These are phyloP conservation scores for Metschnikowia matae DNA, from an alignment of 805 yeast genomes.

Conservation along the genomic window DNA sequence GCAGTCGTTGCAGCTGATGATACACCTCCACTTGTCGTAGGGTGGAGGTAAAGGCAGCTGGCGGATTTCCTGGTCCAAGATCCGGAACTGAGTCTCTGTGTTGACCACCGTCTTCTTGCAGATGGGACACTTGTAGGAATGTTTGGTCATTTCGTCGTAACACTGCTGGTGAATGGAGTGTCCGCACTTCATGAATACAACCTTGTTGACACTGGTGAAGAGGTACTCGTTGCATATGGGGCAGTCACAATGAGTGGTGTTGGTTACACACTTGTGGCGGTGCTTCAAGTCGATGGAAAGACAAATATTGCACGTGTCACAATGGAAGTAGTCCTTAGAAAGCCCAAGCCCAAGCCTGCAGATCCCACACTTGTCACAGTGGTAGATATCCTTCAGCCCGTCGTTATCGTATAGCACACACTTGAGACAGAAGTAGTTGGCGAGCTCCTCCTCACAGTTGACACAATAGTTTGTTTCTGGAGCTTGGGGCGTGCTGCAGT, in stretches of 20 bases:
- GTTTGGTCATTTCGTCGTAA: conserved; percentile 75
- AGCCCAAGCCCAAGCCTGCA: conserved; percentile 87
- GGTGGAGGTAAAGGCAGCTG: conserved; percentile 80
- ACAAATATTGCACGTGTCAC: conserved; percentile 86
- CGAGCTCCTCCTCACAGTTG: conserved; percentile 62
- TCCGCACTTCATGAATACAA: conserved; percentile 91
- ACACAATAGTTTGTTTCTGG: conserved; percentile 66
- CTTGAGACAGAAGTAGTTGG: conserved; percentile 69
- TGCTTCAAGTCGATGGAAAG: conserved; percentile 72
- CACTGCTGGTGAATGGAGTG: conserved; percentile 89
- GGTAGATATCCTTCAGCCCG: conserved; percentile 74
- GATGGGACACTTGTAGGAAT: conserved; percentile 85
- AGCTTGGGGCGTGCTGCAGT: conserved; percentile 68
- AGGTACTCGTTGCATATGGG: conserved; percentile 90
- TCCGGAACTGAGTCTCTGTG: conserved; percentile 85
- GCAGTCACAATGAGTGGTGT: conserved; percentile 86
- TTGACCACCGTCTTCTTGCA: conserved; percentile 81
- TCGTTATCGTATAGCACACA: conserved; percentile 86
- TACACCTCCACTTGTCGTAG: conserved; percentile 67
- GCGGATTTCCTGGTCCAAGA: conserved; percentile 76
- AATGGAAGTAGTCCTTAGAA: conserved; percentile 87
- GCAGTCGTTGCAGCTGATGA: conserved; percentile 82
- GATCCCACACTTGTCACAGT: conserved; percentile 89
- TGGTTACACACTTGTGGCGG: conserved; percentile 78
- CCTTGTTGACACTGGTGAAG: conserved; percentile 76